Evolutionary conservation across 2,329 filamentous ascomycete species (phyloP), one percentile per base, ranked within the genome.

Genomic region (Colletotrichum sp.): DNA sequence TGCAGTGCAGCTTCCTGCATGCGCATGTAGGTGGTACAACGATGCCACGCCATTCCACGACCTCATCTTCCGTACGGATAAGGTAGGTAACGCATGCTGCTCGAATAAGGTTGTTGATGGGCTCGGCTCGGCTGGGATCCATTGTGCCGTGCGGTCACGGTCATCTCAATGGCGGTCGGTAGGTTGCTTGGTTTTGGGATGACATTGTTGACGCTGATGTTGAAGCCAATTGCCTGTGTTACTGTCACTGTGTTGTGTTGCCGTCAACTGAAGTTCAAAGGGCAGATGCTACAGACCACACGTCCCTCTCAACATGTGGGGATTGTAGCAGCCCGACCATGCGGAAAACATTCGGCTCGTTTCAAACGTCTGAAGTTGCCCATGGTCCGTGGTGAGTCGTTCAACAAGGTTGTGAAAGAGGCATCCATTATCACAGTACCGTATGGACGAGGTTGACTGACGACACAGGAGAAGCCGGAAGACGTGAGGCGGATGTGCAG

Each of bases 1-100:
- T 67, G 57, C 27, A 22, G 39, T 72, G 72, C 69, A 68, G 44
- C 52, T 61, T 72, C 36, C 69, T 72, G 68, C 68, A 75, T 72
- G 55, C 63, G 15, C 57, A 55, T 68, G 73, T 72, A 63, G 32
- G 63, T 72, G 63, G 64, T 68, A 75, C 69, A 64, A 64, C 32
- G 39, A 67, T 68, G 63, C 15, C 57, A 63, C 27, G 59, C 44
- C 60, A 52, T 57, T 39, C 30, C 34, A 63, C 27, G 16, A 69
- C 68, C 19, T 19, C 48, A 30, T 61, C 32, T 39, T 52, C 72
- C 44, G n/a, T 64, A 52, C 44, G 73, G 57, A 59, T 64, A 30
- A 30, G 70, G 34, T 67, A 68, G 64, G 44, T 27, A 25, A 44
- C 55, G 69, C 55, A 61, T 28, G 72, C 63, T 36, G 52, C 39